phyloP scores from a whole-genome alignment of 371 early-diverging fungal species.

The Rhizomucor pusillus region DNA sequence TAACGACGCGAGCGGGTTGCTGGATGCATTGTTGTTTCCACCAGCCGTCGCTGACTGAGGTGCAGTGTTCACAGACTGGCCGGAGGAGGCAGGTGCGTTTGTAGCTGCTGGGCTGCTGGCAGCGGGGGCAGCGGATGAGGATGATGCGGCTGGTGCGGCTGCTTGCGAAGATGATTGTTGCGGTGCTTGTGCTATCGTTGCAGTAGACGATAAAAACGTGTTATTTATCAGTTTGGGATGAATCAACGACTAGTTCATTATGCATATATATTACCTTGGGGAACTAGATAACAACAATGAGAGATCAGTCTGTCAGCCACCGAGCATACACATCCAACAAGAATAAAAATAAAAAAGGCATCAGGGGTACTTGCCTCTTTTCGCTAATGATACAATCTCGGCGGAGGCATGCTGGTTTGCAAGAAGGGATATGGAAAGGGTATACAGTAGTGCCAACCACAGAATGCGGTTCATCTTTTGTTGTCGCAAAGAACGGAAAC shows the following conservation, averaged over 20 bases:
- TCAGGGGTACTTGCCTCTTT: too few relatives aligned
- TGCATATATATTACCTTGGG: not conserved
- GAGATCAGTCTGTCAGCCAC: too few relatives aligned
- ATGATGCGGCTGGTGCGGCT: not conserved
- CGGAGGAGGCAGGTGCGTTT: not conserved
- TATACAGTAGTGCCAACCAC: too few relatives aligned
- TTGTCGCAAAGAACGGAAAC: too few relatives aligned
- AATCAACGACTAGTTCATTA: too few relatives aligned
- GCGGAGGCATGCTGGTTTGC: too few relatives aligned
- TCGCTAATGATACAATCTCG: too few relatives aligned
- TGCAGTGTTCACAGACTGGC: not conserved
- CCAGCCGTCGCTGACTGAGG: not conserved
- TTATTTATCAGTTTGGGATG: not conserved
- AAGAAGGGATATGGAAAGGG: too few relatives aligned
- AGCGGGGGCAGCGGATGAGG: not conserved
- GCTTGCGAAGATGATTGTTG: not conserved
- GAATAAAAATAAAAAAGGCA: too few relatives aligned
- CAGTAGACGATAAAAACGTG: not conserved
- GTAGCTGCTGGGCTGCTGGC: not conserved
- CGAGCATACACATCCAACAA: too few relatives aligned
- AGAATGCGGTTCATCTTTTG: too few relatives aligned
- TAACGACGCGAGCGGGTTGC: conserved; percentile 20
- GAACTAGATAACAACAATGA: not conserved
- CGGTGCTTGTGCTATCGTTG: not conserved
- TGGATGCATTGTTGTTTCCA: not conserved